Conservation (phyloP, 352 stramenopile species). For the Pythium chondricola region DNA sequence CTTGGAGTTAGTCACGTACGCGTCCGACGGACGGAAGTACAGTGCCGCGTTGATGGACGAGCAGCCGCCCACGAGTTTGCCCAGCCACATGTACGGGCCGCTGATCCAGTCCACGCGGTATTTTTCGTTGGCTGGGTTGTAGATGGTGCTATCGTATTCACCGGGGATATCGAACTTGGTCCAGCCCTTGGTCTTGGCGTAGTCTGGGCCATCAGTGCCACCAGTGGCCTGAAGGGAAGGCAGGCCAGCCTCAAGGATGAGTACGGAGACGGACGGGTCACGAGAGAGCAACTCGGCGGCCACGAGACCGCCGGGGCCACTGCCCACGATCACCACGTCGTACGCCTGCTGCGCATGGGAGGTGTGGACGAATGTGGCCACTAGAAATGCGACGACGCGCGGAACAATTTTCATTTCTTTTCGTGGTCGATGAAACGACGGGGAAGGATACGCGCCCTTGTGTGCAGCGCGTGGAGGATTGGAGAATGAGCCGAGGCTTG, state of each 20-base stretch:
- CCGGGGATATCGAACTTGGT: constrained; percentile 69
- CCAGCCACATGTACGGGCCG: constrained; percentile 44
- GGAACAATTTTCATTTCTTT: too few species aligned
- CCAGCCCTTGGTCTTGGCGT: constrained; percentile 27
- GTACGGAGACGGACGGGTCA: constrained; percentile 38
- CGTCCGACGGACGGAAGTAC: constrained; percentile 61
- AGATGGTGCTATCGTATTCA: constrained; percentile 45
- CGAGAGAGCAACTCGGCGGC: constrained; percentile 53
- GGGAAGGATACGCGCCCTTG: too few species aligned
- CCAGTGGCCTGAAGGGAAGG: constrained; percentile 37
- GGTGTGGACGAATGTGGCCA: too few species aligned
- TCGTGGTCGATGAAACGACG: too few species aligned
- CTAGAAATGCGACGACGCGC: too few species aligned
- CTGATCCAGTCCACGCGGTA: constrained; percentile 48
- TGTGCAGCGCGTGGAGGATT: background rate
- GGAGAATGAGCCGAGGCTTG: background rate
- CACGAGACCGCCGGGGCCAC: constrained; percentile 46
- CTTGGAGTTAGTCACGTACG: constrained; percentile 30
- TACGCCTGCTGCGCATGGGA: constrained; percentile 21
- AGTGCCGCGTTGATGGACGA: constrained; percentile 79
- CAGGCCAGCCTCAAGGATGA: constrained; percentile 50
- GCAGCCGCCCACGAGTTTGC: constrained; percentile 71
- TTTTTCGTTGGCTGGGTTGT: constrained; percentile 30
- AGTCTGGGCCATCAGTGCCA: constrained; percentile 35
- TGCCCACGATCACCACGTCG: constrained; percentile 52